Percentiles rank a stretch among this genome's conserved stretches.
These are phyloP conservation scores for Diaporthe helianthi DNA, from an alignment of 2,329 filamentous ascomycete genomes.

Conservation along the genomic window DNA sequence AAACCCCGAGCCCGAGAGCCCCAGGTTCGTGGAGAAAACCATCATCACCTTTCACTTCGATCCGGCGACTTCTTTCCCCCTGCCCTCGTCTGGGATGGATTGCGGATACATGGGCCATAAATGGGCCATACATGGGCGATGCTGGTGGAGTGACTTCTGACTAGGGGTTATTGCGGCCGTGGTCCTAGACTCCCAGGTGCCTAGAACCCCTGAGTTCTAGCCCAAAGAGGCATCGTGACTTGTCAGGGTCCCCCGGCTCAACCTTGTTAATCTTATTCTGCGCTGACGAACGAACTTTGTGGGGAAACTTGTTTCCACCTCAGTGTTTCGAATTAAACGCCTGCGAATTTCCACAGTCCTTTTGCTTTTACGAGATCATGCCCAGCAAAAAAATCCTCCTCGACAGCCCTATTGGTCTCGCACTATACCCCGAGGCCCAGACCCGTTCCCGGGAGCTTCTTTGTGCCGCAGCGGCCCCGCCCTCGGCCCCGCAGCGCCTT, in stretches of 20 bases:
- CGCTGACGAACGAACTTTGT: not conserved
- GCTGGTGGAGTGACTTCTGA: not conserved
- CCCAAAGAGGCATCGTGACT: constrained; percentile 11
- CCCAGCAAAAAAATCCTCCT: no score
- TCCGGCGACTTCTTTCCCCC: constrained; percentile 24
- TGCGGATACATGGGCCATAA: constrained; percentile 23
- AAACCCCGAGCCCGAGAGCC: no score
- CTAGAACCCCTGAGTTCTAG: constrained; percentile 24
- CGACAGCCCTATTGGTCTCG: not conserved
- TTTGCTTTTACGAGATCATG: constrained; percentile 4
- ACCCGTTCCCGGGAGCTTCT: not conserved
- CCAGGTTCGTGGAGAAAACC: not conserved
- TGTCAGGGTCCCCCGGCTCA: constrained; percentile 3
- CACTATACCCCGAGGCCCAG: not conserved
- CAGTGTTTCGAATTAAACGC: constrained; percentile 31
- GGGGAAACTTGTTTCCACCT: constrained; percentile 27
- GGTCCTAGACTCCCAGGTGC: constrained; percentile 19
- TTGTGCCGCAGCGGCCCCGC: no score
- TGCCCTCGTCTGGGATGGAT: constrained; percentile 20
- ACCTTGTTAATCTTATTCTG: constrained; percentile 17
- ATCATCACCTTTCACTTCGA: not conserved
- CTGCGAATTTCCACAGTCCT: constrained; percentile 10
- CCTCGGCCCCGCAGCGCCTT: no score
- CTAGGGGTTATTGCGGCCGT: not conserved
- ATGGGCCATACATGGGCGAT: not conserved